phyloP scores from a whole-genome alignment of 352 stramenopile species.

The Globisporangium echinulatum region DNA sequence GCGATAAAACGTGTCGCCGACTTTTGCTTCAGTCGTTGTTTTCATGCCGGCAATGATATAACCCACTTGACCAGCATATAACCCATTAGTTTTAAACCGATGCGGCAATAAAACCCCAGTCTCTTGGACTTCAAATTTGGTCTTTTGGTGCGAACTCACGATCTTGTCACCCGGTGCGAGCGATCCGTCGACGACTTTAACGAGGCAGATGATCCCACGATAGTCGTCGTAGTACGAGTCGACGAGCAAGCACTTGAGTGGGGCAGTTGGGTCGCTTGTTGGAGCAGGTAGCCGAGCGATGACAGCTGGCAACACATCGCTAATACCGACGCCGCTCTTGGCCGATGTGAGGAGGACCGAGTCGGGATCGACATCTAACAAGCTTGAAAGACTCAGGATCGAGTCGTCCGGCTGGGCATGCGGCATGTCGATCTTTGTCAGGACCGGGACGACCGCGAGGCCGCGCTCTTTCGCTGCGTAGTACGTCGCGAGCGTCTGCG shows the following conservation, averaged over 20 bases:
- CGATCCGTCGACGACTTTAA: conserved; percentile 92
- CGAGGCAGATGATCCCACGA: conserved; percentile 93
- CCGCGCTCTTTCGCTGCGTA: conserved; percentile 94
- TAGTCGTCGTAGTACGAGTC: conserved; percentile 97
- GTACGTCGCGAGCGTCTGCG: conserved; percentile 97
- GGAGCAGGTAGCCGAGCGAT: conserved; percentile 69
- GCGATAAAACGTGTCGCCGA: conserved; percentile 86
- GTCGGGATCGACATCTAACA: conserved; percentile 91
- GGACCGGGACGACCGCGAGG: conserved; percentile 93
- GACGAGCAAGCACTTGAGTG: conserved; percentile 91
- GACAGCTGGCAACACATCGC: conserved; percentile 75
- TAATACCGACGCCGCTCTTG: conserved; percentile 91
- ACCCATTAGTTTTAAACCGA: conserved; percentile 57
- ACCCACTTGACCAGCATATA: conserved; percentile 93
- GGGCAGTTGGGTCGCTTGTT: conserved; percentile 36
- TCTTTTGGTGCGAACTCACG: conserved; percentile 62
- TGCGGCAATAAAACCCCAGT: conserved; percentile 91
- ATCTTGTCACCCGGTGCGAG: conserved; percentile 84
- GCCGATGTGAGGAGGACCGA: conserved; percentile 93
- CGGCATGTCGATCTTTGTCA: conserved; percentile 98
- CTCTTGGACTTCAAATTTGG: conserved; percentile 94
- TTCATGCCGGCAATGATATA: conserved; percentile 98
- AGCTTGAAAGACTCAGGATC: conserved; percentile 69
- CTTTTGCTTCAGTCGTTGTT: conserved; percentile 93
- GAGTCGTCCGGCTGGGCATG: conserved; percentile 91